Conservation (phyloP, 2,329 filamentous ascomycete genomes). For the Aspergillaceae sp. region DNA sequence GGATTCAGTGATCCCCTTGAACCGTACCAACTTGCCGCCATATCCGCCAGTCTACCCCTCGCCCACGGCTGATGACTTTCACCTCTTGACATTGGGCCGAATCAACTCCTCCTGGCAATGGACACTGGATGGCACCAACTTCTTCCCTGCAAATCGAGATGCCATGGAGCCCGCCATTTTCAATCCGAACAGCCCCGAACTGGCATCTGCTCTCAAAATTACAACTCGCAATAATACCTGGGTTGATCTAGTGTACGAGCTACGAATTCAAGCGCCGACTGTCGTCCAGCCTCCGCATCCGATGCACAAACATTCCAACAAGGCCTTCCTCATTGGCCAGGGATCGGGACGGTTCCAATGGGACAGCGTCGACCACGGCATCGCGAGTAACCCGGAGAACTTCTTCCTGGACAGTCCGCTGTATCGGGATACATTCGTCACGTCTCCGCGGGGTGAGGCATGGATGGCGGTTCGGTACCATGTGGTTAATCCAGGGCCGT, state of each 20-base stretch:
- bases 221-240: constrained; percentile 30
- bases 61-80: constrained; percentile 38
- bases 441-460: constrained; percentile 18
- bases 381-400: constrained; percentile 27
- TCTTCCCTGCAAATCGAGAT: constrained; percentile 13
- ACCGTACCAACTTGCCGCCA: constrained; percentile 35
- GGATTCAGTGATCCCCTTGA: constrained; percentile 36
- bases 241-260: constrained; percentile 31
- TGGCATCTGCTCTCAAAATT: constrained; percentile 22
- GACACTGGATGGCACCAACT: constrained; percentile 19
- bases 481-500: constrained; percentile 40
- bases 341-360: constrained; percentile 34
- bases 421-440: constrained; percentile 35
- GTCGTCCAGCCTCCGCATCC: constrained; percentile 31
- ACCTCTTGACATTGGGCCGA: constrained; percentile 27
- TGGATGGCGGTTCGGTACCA: constrained; percentile 42
- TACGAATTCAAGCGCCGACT: constrained; percentile 15
- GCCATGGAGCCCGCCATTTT: constrained; percentile 17
- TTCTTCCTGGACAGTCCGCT: constrained; percentile 41
- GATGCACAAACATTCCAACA: constrained; percentile 43
- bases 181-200: constrained; percentile 25
- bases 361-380: constrained; percentile 34
- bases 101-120: constrained; percentile 22
- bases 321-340: constrained; percentile 36
- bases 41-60: constrained; percentile 39